These are phyloP conservation scores for Peronospora tabacina DNA, from an alignment of 352 stramenopile genomes.

Conservation along the genomic window DNA sequence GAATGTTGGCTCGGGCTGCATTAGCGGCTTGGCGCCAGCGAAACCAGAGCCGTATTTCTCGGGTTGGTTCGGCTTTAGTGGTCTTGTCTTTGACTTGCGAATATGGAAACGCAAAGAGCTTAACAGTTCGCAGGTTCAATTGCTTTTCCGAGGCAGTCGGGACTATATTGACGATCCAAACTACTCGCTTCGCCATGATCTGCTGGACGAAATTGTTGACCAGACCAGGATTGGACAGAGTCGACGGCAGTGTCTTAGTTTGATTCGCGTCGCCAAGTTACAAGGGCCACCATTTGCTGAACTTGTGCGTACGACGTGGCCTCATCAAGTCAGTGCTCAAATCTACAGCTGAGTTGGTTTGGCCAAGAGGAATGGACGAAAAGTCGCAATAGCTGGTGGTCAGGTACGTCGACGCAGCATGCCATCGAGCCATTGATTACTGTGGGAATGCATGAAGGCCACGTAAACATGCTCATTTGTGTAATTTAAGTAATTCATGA, in stretches of 20 bases:
- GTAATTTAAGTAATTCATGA: no score
- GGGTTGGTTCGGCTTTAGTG: slow-evolving; percentile 67
- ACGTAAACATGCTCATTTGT: no score
- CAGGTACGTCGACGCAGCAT: no score
- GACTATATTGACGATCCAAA: slow-evolving; percentile 46
- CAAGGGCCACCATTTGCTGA: slow-evolving; percentile 34
- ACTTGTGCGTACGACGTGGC: slow-evolving; percentile 41
- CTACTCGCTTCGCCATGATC: slow-evolving; percentile 45
- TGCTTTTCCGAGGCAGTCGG: slow-evolving; percentile 50
- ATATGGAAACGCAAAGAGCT: slow-evolving; percentile 47
- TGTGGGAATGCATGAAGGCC: no score
- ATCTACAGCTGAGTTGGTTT: slow-evolving; percentile 34
- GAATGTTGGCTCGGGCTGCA: slow-evolving; percentile 58
- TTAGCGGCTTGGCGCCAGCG: slow-evolving; percentile 39
- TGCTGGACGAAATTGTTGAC: slow-evolving; percentile 13
- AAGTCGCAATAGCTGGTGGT: no score
- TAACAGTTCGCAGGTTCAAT: slow-evolving; percentile 39
- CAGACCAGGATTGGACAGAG: slow-evolving; percentile 1
- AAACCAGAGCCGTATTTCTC: slow-evolving; percentile 54
- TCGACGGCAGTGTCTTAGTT: slow-evolving; percentile 13
- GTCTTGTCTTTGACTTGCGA: slow-evolving; percentile 47
- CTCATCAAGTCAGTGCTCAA: slow-evolving; percentile 56
- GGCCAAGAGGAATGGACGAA: neutral
- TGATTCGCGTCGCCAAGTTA: slow-evolving; percentile 7
- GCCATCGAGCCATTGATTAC: no score